Evolutionary conservation across 192 early-diverging fungal genomes (phyloP).

Genomic region (Allomyces macrogynus): DNA sequence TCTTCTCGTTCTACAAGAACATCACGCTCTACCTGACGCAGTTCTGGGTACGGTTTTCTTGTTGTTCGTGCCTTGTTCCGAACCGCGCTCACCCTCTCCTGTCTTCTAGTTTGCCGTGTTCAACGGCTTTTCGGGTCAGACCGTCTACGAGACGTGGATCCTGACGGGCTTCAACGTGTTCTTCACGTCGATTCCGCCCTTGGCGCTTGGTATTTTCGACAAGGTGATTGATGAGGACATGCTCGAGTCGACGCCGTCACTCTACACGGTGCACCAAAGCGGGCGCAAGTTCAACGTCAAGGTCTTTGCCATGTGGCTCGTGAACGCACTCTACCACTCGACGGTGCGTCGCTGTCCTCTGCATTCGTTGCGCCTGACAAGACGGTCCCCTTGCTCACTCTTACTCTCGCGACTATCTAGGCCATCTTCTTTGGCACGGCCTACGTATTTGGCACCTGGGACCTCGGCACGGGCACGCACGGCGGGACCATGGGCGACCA

Average conservation of each 20-base stretch:
- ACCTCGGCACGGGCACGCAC: too few relatives aligned
- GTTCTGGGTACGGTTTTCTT: conserved; percentile 58
- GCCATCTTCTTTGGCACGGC: too few relatives aligned
- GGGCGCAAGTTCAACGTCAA: conserved; percentile 41
- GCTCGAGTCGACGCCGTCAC: conserved; percentile 44
- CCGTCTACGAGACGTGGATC: conserved; percentile 67
- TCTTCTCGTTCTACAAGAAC: conserved; percentile 37
- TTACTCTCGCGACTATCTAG: too few relatives aligned
- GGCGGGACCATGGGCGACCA: conserved; percentile 20
- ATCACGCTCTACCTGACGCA: conserved; percentile 33
- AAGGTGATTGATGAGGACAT: conserved; percentile 51
- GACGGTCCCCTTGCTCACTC: too few relatives aligned
- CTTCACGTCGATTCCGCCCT: conserved; percentile 38
- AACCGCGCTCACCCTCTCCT: neutral
- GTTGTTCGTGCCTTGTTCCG: conserved; percentile 29
- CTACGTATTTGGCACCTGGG: too few relatives aligned
- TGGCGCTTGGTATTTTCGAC: conserved; percentile 45
- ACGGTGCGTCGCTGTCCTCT: conserved; percentile 20
- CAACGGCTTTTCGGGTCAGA: conserved; percentile 40
- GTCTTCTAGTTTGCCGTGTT: conserved; percentile 12
- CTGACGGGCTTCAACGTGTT: conserved; percentile 69
- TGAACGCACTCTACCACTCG: conserved; percentile 89
- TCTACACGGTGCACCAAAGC: conserved; percentile 57
- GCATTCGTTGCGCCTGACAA: too few relatives aligned
- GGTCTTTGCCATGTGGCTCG: conserved; percentile 79